Conservation (phyloP, 2,329 filamentous ascomycete species). For the Nigrospora sphaerica region DNA sequence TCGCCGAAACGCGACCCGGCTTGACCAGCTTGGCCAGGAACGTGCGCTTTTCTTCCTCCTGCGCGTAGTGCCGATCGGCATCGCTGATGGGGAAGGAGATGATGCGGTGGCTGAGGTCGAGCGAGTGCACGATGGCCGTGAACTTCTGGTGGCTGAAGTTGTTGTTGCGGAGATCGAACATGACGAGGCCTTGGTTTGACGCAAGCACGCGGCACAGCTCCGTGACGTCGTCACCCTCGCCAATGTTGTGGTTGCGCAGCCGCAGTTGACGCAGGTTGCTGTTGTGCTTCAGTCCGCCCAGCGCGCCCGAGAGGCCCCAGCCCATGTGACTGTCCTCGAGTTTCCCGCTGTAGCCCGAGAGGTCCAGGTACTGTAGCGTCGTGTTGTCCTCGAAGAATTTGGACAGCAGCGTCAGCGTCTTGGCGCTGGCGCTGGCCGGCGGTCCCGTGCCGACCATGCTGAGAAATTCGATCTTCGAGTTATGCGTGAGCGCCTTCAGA, state of each 20-base stretch:
- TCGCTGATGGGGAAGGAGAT: constrained; percentile 21
- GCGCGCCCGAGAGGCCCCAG: constrained; percentile 41
- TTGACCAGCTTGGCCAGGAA: constrained; percentile 11
- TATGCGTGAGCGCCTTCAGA: constrained; percentile 40
- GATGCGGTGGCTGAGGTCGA: constrained; percentile 18
- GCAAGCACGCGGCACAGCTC: constrained; percentile 43
- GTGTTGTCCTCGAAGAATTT: constrained; percentile 44
- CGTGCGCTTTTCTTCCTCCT: constrained; percentile 16
- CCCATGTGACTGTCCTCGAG: constrained; percentile 51
- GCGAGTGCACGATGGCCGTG: constrained; percentile 17
- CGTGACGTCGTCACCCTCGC: constrained; percentile 24
- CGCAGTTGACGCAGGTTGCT: constrained; percentile 40
- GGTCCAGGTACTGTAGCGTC: constrained; percentile 44
- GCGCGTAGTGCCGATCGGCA: constrained; percentile 16
- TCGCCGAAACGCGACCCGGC: constrained; percentile 7
- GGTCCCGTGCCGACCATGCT: constrained; percentile 48
- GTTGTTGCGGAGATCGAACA: constrained; percentile 48
- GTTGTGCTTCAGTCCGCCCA: constrained; percentile 39
- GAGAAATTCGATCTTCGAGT: constrained; percentile 41
- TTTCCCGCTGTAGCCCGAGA: constrained; percentile 50
- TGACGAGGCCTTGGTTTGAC: constrained; percentile 39
- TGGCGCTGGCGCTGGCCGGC: constrained; percentile 34
- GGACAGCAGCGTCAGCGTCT: constrained; percentile 40
- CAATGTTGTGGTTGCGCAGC: constrained; percentile 50
- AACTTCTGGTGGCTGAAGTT: constrained; percentile 36